These are phyloP conservation scores for Ramularia collo-cygni DNA, from an alignment of 2,329 filamentous ascomycete genomes.

Conservation along the genomic window DNA sequence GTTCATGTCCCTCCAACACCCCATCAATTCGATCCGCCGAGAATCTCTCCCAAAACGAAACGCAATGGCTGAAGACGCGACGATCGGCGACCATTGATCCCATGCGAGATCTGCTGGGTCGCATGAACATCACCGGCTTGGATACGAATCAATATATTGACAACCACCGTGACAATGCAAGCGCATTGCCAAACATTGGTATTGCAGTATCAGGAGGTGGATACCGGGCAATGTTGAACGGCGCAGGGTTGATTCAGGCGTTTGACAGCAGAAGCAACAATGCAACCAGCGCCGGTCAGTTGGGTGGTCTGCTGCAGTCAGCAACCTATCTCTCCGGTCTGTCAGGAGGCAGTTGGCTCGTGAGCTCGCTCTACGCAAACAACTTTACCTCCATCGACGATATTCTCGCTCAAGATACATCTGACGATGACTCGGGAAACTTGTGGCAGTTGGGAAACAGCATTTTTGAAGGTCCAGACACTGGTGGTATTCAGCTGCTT, in stretches of 20 bases:
- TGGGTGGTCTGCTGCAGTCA: slow-evolving; percentile 75
- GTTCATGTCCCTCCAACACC: slow-evolving; percentile 61
- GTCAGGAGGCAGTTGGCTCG: slow-evolving; percentile 76
- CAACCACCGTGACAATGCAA: slow-evolving; percentile 47
- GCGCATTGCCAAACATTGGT: slow-evolving; percentile 60
- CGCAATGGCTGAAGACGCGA: slow-evolving; percentile 64
- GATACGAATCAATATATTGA: slow-evolving; percentile 69
- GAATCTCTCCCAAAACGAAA: slow-evolving; percentile 61
- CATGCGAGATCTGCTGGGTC: slow-evolving; percentile 66
- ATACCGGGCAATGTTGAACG: slow-evolving; percentile 79
- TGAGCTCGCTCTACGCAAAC: slow-evolving; percentile 70
- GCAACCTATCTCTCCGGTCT: slow-evolving; percentile 75
- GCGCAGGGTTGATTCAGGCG: slow-evolving; percentile 70
- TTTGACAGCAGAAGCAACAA: slow-evolving; percentile 67
- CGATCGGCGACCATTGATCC: slow-evolving; percentile 66
- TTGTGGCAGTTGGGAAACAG: slow-evolving; percentile 59
- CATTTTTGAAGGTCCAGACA: slow-evolving; percentile 53
- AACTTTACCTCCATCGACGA: slow-evolving; percentile 66
- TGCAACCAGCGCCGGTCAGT: slow-evolving; percentile 55
- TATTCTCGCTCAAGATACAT: slow-evolving; percentile 40
- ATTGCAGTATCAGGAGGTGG: slow-evolving; percentile 78
- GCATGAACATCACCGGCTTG: slow-evolving; percentile 69
- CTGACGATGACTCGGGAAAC: slow-evolving; percentile 16
- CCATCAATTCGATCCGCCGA: slow-evolving; percentile 62
- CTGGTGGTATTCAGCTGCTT: slow-evolving; percentile 46